A percentile compares a stretch with the other conserved stretches of the same genome.
Conservation (phyloP, 257 asterid species). For the Thymus quinquecostatus region DNA sequence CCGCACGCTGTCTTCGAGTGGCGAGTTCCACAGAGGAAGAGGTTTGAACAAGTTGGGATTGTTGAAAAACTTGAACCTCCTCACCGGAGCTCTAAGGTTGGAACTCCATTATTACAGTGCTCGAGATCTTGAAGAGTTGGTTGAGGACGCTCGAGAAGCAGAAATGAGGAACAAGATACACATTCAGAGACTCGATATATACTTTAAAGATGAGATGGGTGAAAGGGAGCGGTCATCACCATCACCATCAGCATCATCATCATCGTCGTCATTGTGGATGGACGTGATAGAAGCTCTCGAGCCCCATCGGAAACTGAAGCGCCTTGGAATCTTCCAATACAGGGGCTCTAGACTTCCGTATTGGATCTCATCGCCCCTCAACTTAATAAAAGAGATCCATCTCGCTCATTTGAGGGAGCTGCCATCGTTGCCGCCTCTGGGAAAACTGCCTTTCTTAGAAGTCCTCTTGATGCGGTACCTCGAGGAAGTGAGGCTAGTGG, state of each 20-base stretch:
- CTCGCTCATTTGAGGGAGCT: neutral
- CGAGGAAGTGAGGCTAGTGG: neutral
- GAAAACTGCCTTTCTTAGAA: conserved; percentile 12
- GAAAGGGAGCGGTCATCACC: too few species aligned
- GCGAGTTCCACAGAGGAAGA: neutral
- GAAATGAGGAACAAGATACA: neutral
- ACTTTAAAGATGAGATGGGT: neutral
- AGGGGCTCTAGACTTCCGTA: neutral
- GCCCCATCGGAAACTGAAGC: conserved; percentile 21
- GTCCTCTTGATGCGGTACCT: neutral
- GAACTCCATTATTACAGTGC: neutral
- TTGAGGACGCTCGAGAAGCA: neutral
- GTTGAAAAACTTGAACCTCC: neutral
- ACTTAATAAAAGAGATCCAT: neutral
- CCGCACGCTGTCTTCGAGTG: neutral
- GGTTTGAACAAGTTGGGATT: neutral
- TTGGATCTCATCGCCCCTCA: neutral
- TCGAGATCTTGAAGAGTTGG: neutral
- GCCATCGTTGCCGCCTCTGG: neutral
- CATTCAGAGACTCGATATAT: neutral
- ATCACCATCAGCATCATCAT: neutral
- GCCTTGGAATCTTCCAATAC: neutral
- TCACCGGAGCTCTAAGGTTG: neutral
- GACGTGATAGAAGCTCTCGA: conserved; percentile 25
- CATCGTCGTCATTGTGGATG: neutral